Evolutionary conservation across 768 basidiomycete species (phyloP), one percentile per base, ranked within the genome.

Genomic region (Podaxis sp.): DNA sequence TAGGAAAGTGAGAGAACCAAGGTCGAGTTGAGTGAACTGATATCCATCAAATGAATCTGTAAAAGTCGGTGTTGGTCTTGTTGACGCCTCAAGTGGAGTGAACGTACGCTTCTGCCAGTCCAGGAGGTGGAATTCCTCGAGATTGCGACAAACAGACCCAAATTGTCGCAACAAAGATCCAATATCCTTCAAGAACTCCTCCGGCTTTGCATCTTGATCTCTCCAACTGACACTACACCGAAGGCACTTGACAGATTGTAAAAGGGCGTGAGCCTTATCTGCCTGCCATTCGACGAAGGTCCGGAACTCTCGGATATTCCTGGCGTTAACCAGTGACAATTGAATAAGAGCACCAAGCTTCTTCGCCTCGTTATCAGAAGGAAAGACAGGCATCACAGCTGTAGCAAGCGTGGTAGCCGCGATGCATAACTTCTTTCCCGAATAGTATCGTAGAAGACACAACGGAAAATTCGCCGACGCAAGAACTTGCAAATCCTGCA

Each of bases 141-240:
- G 53, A 26, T 28, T 15, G 15, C 4, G 19, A 39, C 39, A 36
- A 40, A 56, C n/a, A 11, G 30, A 19, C 6, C 61, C 61, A 39
- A 62, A 22, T 8, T 36, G 30, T 22, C 75, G 6, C 71, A 74
- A 52, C 74, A 87, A 71, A 80, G 83, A 3, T 78, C 84, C 52
- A 79, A 84, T 51, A 78, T 88, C 69, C 75, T 87, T 55, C 77
- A 81, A 42, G 83, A 84, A 48, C 76, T 89, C 63, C 17, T 38
- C 54, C n/a, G 61, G 53, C 26, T 24, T 39, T 28, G 53, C 53
- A 6, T 42, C 38, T 11, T 30, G n/a, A 39, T 62, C 61, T 38
- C 61, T 22, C 61, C 53, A 62, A 9, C 53, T 54, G 44, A 55
- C 46, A 11, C 46, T 55, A 51, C 53, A 56, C 38, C 61, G 61